Evolutionary conservation across 1,284 basidiomycete genomes (phyloP).

Genomic region (Gymnopus androsaceus): DNA sequence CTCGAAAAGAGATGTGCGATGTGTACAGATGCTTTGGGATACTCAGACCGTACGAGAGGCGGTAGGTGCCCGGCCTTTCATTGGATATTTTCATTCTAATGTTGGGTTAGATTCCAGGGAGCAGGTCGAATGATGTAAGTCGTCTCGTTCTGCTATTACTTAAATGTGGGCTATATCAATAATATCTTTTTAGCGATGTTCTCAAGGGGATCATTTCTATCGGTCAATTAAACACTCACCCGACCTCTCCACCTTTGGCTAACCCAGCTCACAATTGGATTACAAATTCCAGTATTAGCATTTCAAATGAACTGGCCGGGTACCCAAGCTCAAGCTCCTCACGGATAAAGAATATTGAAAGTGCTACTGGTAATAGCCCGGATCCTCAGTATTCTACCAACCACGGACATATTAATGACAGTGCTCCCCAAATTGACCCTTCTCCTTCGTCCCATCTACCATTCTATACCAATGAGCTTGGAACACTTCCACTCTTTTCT

Average conservation of each 20-base stretch:
- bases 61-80: conserved; percentile 6
- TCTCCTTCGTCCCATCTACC: too few species aligned
- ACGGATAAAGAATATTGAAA: too few species aligned
- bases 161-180: neutral
- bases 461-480: too few species aligned
- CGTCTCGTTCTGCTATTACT: neutral
- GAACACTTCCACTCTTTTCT: too few species aligned
- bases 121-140: conserved; percentile 10
- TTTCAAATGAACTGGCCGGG: neutral
- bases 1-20: conserved; percentile 4
- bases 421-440: too few species aligned
- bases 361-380: too few species aligned
- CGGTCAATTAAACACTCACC: neutral
- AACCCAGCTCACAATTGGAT: neutral
- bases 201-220: conserved; percentile 6
- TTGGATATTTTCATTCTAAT: neutral
- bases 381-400: too few species aligned
- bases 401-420: too few species aligned
- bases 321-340: too few species aligned
- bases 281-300: too few species aligned
- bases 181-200: neutral
- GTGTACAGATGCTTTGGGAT: conserved; percentile 14
- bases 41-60: neutral
- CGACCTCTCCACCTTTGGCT: neutral
- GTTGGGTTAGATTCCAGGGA: neutral